These are phyloP conservation scores for Albugo laibachii DNA, from an alignment of 352 stramenopile genomes.

Conservation along the genomic window DNA sequence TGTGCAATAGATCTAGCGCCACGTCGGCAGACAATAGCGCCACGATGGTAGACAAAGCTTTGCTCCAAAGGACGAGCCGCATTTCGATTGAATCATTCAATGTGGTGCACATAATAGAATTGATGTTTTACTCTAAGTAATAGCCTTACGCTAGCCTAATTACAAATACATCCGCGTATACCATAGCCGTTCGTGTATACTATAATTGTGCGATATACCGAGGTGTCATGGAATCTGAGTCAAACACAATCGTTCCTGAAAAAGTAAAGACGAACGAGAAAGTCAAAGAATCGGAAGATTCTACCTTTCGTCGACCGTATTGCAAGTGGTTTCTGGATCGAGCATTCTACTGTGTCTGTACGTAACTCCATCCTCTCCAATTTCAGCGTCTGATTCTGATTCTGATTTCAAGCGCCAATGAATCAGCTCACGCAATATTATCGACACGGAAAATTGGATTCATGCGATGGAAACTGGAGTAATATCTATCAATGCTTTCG, in stretches of 20 bases:
- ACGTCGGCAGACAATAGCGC: no score
- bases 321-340: slow-evolving; percentile 66
- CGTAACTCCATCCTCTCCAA: slow-evolving; percentile 8
- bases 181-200: slow-evolving; percentile 20
- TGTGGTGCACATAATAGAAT: no score
- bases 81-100: no score
- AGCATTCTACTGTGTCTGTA: slow-evolving; percentile 73
- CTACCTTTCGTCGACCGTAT: no score
- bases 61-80: no score
- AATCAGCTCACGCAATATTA: slow-evolving; percentile 76
- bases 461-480: slow-evolving; percentile 61
- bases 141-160: no score
- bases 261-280: neutral
- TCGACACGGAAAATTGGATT: slow-evolving; percentile 36
- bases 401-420: slow-evolving; percentile 19
- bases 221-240: neutral
- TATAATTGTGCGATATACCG: slow-evolving; percentile 17
- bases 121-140: no score
- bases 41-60: no score
- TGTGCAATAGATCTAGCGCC: no score
- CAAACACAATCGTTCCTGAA: neutral
- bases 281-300: no score
- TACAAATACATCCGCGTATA: slow-evolving; percentile 30
- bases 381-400: neutral
- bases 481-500: slow-evolving; percentile 72